Conservation (phyloP, 106 monocot species). For the Narthecium ossifragum region DNA sequence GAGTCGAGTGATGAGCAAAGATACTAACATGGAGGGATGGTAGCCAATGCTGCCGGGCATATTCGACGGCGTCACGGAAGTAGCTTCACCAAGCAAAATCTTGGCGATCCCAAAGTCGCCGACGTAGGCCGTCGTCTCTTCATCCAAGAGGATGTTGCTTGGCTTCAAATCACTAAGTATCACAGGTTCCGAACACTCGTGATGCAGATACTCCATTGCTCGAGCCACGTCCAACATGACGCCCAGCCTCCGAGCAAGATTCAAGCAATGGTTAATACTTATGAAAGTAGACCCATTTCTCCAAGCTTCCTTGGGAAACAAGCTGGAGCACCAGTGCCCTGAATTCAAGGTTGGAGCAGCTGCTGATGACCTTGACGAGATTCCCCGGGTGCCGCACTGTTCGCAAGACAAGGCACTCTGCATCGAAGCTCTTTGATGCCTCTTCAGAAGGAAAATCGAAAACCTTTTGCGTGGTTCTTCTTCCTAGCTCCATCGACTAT, state of each 20-base stretch:
- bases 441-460: conserved; percentile 9
- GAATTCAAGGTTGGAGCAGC: conserved; percentile 18
- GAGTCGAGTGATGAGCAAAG: background rate
- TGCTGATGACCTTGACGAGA: conserved; percentile 16
- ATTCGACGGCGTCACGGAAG: background rate
- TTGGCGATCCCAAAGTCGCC: conserved; percentile 19
- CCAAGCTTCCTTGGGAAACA: conserved; percentile 23
- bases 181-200: conserved; percentile 6
- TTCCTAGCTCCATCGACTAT: no score
- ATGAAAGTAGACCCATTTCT: conserved; percentile 17
- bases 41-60: conserved; percentile 17
- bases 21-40: conserved; percentile 10
- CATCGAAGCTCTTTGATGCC: conserved; percentile 11
- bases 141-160: conserved; percentile 4
- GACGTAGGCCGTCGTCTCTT: conserved; percentile 10
- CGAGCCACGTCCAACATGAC: conserved; percentile 14
- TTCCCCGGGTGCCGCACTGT: conserved; percentile 22
- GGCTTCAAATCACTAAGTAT: conserved; percentile 12
- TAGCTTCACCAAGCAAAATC: conserved; percentile 1
- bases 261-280: conserved; percentile 1
- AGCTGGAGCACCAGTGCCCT: conserved; percentile 21
- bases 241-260: conserved; percentile 8
- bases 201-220: conserved; percentile 26
- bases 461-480: no score
- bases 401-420: conserved; percentile 12